phyloP scores from a whole-genome alignment of 1,284 basidiomycete genomes.

The Sanghuangporus baumii region DNA sequence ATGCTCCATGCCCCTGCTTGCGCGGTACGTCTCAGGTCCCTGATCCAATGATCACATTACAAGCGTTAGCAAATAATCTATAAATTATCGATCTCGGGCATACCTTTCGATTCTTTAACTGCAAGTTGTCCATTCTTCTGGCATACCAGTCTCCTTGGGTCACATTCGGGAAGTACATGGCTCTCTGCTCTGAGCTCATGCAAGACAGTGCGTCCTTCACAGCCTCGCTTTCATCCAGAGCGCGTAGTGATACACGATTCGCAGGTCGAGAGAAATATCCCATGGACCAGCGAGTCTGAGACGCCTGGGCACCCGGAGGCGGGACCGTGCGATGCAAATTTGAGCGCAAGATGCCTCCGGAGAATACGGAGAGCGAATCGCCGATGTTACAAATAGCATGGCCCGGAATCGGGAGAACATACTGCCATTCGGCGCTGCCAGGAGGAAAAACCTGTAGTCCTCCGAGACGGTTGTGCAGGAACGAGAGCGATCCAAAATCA shows the following conservation, averaged over 20 bases:
- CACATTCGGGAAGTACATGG: slow-evolving; percentile 19
- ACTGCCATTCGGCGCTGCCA: slow-evolving; percentile 60
- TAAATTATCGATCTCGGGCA: not conserved
- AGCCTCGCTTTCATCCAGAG: slow-evolving; percentile 43
- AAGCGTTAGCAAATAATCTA: not conserved
- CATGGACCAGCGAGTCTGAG: slow-evolving; percentile 48
- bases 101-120: slow-evolving; percentile 40
- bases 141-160: slow-evolving; percentile 47
- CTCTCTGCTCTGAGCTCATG: slow-evolving; percentile 5
- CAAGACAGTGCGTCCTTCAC: not conserved
- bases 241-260: slow-evolving; percentile 40
- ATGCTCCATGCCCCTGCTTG: slow-evolving; percentile 33
- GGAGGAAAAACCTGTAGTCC: slow-evolving; percentile 68
- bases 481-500: slow-evolving; percentile 45
- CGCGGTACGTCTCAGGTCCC: slow-evolving; percentile 32
- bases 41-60: not conserved
- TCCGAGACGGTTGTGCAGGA: slow-evolving; percentile 65
- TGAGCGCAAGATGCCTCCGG: slow-evolving; percentile 53
- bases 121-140: slow-evolving; percentile 40
- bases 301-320: slow-evolving; percentile 40
- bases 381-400: slow-evolving; percentile 59
- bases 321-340: slow-evolving; percentile 48
- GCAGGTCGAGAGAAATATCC: slow-evolving; percentile 61
- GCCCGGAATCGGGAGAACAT: slow-evolving; percentile 56
- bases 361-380: slow-evolving; percentile 52